These are phyloP conservation scores for Arxiozyma heterogenica DNA, from an alignment of 1,139 yeast species.

Conservation along the genomic window DNA sequence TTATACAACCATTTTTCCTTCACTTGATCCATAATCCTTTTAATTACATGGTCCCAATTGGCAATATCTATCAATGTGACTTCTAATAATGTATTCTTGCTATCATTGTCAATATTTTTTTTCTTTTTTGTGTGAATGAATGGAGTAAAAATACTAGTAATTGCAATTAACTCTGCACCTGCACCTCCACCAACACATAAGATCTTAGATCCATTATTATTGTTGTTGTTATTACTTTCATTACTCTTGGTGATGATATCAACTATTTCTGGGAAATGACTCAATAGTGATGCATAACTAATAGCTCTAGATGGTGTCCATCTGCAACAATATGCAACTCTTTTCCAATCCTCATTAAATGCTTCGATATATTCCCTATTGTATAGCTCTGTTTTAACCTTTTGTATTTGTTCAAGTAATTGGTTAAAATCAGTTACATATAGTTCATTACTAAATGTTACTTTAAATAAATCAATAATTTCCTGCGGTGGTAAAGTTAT, in stretches of 20 bases:
- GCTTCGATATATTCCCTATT: slow-evolving; percentile 64
- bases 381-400: slow-evolving; percentile 59
- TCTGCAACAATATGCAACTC: slow-evolving; percentile 70
- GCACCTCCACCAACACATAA: slow-evolving; percentile 86
- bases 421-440: slow-evolving; percentile 32
- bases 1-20: slow-evolving; percentile 44
- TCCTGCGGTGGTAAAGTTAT: slow-evolving; percentile 33
- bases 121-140: slow-evolving; percentile 32
- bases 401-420: slow-evolving; percentile 43
- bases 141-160: slow-evolving; percentile 51
- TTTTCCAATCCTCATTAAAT: slow-evolving; percentile 51
- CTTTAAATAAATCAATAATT: slow-evolving; percentile 42
- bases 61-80: slow-evolving; percentile 65
- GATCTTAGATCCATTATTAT: slow-evolving; percentile 29
- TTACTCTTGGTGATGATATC: slow-evolving; percentile 26
- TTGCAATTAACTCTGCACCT: slow-evolving; percentile 69
- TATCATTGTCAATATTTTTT: slow-evolving; percentile 7
- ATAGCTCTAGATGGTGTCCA: slow-evolving; percentile 83
- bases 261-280: slow-evolving; percentile 39
- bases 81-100: slow-evolving; percentile 34
- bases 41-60: slow-evolving; percentile 56
- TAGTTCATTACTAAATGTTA: slow-evolving; percentile 39
- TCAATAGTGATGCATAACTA: slow-evolving; percentile 60
- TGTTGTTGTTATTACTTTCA: slow-evolving; percentile 12
- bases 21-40: slow-evolving; percentile 37